Conservation (phyloP, 208 protist genomes). For the Trypanosomatidae sp. region DNA sequence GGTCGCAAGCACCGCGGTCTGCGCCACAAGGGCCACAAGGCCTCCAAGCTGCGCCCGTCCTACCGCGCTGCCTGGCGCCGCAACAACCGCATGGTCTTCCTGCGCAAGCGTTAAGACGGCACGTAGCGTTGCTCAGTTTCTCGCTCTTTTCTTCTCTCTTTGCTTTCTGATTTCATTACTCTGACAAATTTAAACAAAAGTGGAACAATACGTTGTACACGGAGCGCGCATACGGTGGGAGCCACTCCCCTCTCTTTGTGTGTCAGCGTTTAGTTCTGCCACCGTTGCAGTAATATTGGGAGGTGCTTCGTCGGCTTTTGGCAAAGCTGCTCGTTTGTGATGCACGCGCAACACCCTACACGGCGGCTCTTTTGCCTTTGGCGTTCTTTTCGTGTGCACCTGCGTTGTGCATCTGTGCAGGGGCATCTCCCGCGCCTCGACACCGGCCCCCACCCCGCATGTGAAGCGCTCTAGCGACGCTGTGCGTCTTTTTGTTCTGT, state of each 20-base stretch:
- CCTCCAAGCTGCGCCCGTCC: conserved; percentile 96
- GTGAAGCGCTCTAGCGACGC: no score
- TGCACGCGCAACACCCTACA: no score
- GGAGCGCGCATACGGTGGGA: background rate
- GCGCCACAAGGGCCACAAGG: conserved; percentile 94
- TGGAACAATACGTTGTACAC: background rate
- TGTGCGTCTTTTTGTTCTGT: no score
- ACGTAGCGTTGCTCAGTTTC: background rate
- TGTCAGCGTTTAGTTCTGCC: no score
- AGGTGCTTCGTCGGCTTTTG: no score
- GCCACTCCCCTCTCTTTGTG: background rate
- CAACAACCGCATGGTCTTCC: conserved; percentile 97
- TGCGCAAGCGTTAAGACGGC: conserved; percentile 82
- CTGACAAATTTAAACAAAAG: background rate
- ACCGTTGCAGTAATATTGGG: no score
- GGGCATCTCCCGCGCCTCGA: no score
- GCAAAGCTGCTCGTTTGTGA: no score
- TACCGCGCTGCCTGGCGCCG: conserved; percentile 97
- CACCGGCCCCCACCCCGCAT: no score
- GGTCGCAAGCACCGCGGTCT: conserved; percentile 97
- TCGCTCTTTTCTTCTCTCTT: conserved; percentile 14
- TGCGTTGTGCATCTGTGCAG: no score
- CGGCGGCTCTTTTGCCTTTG: no score
- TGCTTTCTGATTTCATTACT: conserved; percentile 13
- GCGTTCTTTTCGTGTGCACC: no score